These are phyloP conservation scores for Hypsizygus marmoreus DNA, from an alignment of 768 basidiomycete species.

Conservation along the genomic window DNA sequence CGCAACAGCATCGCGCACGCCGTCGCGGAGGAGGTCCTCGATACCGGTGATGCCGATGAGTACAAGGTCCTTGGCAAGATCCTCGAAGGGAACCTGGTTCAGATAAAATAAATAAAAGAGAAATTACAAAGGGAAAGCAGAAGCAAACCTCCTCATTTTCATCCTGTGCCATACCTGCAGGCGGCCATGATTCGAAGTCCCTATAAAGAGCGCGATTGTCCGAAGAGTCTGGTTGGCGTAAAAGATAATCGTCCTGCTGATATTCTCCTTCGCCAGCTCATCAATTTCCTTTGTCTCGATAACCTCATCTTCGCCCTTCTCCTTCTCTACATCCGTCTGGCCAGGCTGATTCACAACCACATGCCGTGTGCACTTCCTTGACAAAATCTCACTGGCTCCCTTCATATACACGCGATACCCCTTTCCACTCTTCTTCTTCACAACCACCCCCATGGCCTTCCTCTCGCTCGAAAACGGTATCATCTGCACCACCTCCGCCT, in stretches of 20 bases:
- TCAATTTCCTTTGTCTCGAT: constrained; percentile 66
- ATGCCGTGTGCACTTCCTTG: constrained; percentile 71
- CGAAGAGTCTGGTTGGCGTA: constrained; percentile 96
- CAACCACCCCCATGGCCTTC: constrained; percentile 93
- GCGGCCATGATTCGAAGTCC: constrained; percentile 88
- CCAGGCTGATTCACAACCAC: constrained; percentile 62
- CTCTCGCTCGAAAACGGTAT: constrained; percentile 92
- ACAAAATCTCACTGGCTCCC: constrained; percentile 92
- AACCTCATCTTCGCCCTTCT: constrained; percentile 33
- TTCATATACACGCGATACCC: constrained; percentile 78
- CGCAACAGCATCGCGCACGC: constrained; percentile 86
- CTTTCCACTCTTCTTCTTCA: constrained; percentile 56
- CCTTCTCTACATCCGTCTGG: constrained; percentile 14
- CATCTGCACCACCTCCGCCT: constrained; percentile 72
- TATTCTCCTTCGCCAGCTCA: constrained; percentile 73
- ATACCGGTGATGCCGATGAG: constrained; percentile 92
- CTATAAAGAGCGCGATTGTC: constrained; percentile 91
- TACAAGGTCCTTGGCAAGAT: constrained; percentile 71
- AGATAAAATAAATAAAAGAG: constrained; percentile 15
- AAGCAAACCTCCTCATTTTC: constrained; percentile 55
- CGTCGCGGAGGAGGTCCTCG: constrained; percentile 91
- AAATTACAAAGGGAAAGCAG: not conserved
- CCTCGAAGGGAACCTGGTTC: constrained; percentile 64
- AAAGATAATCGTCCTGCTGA: constrained; percentile 92
- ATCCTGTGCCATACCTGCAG: constrained; percentile 40